Evolutionary conservation across 371 early-diverging fungal species (phyloP).

Genomic region (Syncephalastrum racemosum): DNA sequence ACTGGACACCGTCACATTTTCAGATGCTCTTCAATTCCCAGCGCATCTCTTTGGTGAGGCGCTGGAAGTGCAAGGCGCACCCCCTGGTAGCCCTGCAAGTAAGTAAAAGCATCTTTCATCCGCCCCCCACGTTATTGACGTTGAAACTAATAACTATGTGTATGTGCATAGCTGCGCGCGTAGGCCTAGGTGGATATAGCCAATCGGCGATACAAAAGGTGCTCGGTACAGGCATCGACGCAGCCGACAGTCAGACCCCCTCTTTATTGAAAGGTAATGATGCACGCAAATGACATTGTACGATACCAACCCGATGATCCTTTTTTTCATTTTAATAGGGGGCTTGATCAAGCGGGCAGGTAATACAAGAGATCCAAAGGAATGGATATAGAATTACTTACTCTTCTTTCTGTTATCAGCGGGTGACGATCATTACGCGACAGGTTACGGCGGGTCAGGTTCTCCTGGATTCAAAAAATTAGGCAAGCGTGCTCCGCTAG

Average conservation of each 20-base stretch:
- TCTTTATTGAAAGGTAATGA: too few relatives aligned
- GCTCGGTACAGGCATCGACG: too few relatives aligned
- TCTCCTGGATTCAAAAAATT: conserved; percentile 24
- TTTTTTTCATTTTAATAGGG: neutral
- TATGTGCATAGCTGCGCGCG: too few relatives aligned
- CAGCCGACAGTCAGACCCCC: too few relatives aligned
- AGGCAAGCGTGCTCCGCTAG: neutral
- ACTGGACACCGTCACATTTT: conserved; percentile 28
- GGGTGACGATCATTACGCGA: conserved; percentile 26
- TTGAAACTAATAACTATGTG: too few relatives aligned
- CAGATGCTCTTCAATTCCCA: conserved; percentile 6
- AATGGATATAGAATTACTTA: too few relatives aligned
- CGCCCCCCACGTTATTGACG: too few relatives aligned
- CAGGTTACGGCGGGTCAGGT: conserved; percentile 20
- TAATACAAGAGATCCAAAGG: conserved; percentile 1
- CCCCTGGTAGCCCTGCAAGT: too few relatives aligned
- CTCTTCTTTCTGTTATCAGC: conserved; percentile 9
- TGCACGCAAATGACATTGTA: neutral
- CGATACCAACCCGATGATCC: too few relatives aligned
- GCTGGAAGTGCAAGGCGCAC: conserved; percentile 6
- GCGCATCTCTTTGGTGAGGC: conserved; percentile 33
- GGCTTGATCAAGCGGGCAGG: conserved; percentile 17
- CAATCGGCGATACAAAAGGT: too few relatives aligned
- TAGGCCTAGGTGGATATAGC: too few relatives aligned
- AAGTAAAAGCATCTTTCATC: too few relatives aligned